These are phyloP conservation scores for Globisporangium apiculatum DNA, from an alignment of 352 stramenopile genomes.

Conservation along the genomic window DNA sequence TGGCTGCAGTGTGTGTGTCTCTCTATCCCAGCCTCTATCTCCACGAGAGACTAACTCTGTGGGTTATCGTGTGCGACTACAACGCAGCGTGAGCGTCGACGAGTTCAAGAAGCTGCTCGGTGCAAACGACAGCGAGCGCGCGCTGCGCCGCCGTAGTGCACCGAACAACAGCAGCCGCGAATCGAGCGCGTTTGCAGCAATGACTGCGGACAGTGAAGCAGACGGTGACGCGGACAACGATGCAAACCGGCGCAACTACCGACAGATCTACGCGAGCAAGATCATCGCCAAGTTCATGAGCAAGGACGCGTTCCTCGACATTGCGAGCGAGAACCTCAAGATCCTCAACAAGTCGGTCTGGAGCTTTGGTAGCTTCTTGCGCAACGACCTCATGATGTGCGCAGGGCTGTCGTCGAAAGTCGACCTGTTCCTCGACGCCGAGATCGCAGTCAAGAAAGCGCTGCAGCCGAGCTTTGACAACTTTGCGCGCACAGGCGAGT, in stretches of 20 bases:
- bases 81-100: slow-evolving; percentile 63
- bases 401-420: slow-evolving; percentile 61
- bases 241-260: slow-evolving; percentile 19
- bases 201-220: no score
- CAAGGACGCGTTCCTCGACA: slow-evolving; percentile 74
- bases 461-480: slow-evolving; percentile 63
- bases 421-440: slow-evolving; percentile 72
- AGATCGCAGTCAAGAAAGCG: slow-evolving; percentile 60
- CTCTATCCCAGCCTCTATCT: background rate
- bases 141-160: background rate
- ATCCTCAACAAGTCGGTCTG: slow-evolving; percentile 80
- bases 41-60: background rate
- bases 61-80: background rate
- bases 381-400: slow-evolving; percentile 74
- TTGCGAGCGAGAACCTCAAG: slow-evolving; percentile 62
- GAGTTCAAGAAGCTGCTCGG: slow-evolving; percentile 81
- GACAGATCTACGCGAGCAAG: slow-evolving; percentile 73
- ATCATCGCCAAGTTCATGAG: slow-evolving; percentile 86
- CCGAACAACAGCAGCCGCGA: background rate
- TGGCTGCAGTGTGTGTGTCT: background rate
- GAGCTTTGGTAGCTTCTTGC: slow-evolving; percentile 67
- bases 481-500: slow-evolving; percentile 54
- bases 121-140: slow-evolving; percentile 4
- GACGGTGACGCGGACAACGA: slow-evolving; percentile 6
- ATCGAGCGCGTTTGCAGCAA: slow-evolving; percentile 3